Conservation (phyloP, 208 protist species). For the Tritrichomonas musculus region DNA sequence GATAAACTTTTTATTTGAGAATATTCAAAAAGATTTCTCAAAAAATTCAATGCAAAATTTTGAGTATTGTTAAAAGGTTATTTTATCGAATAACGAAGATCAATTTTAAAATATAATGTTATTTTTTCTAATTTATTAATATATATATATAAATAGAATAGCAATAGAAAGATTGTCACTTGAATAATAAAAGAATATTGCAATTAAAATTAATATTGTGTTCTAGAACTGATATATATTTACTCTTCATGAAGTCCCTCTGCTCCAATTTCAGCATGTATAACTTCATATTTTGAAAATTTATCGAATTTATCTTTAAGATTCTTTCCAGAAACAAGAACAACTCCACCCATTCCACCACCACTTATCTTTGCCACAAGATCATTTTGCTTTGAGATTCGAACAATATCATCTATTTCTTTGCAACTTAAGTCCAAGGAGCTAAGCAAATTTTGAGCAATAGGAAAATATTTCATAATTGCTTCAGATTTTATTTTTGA, state of each 20-base stretch:
- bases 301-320: neutral
- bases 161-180: too few species aligned
- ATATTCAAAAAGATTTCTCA: too few species aligned
- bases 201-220: too few species aligned
- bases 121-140: too few species aligned
- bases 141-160: too few species aligned
- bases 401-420: neutral
- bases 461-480: neutral
- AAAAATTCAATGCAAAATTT: too few species aligned
- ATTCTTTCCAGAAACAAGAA: neutral
- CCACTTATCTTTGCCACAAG: neutral
- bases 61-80: too few species aligned
- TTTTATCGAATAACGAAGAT: too few species aligned
- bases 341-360: neutral
- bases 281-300: neutral
- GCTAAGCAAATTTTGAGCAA: neutral
- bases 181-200: too few species aligned
- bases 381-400: neutral
- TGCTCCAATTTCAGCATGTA: neutral
- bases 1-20: too few species aligned
- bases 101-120: too few species aligned
- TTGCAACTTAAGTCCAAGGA: neutral
- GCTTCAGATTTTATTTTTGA: neutral
- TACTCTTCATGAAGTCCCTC: neutral
- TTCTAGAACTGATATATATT: neutral